Percentiles rank a stretch among this genome's conserved stretches.
Conservation (phyloP, 192 early-diverging fungal genomes). For the Pecoramyces ruminantium region DNA sequence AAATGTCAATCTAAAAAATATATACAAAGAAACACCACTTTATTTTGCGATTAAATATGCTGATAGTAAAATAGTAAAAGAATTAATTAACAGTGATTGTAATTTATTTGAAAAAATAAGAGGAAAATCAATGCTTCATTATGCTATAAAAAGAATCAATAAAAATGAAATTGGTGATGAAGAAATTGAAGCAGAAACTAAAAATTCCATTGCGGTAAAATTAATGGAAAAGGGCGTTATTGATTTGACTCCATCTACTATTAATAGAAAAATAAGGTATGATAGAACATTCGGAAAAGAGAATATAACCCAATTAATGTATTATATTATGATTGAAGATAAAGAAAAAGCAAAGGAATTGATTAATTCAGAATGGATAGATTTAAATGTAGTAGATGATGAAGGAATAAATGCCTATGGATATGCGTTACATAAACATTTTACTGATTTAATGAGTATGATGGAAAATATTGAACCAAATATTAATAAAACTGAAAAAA, state of each 20-base stretch:
- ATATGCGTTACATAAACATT: background rate
- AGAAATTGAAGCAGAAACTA: background rate
- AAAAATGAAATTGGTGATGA: background rate
- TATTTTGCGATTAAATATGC: background rate
- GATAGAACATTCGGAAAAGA: background rate
- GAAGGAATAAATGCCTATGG: background rate
- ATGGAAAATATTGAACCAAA: background rate
- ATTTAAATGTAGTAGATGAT: background rate
- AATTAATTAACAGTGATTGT: background rate
- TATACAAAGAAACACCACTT: background rate
- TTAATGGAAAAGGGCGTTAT: background rate
- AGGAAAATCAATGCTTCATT: background rate
- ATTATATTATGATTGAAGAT: background rate
- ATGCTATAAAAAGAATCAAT: background rate
- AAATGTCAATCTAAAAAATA: background rate
- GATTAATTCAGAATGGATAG: background rate
- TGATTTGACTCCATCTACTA: background rate
- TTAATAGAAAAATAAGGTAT: background rate
- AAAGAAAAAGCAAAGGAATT: background rate
- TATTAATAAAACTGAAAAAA: background rate
- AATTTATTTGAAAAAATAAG: background rate
- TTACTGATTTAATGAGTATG: background rate
- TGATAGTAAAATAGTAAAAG: background rate
- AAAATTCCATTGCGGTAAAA: background rate
- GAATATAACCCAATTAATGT: background rate